Base-by-base conservation (phyloP, 1,139 yeast genomes). In the Meyerozyma carpophila region DNA sequence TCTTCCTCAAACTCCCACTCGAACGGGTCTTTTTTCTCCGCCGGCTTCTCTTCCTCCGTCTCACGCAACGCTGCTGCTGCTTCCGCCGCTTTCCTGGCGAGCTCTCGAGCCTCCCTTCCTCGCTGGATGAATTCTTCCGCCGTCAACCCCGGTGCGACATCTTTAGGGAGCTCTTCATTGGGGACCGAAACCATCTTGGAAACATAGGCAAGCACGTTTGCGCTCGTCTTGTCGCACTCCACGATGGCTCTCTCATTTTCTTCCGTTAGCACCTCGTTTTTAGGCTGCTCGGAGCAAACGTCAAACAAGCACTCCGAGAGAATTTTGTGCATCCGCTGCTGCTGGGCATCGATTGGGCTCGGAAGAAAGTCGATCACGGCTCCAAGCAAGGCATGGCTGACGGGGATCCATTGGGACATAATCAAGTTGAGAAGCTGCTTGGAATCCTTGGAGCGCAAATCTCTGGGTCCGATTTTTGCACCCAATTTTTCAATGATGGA, bases 371-470 rank as follows among this genome's bases (percentile, higher is more conserved):
- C 95, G 37, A 91, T 84, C 3, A 93, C 96, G 3, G 95, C 81
- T 9, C 94, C 76, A 32, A 93, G 66, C 18, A 93, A 78, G 0
- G 98, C 89, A 42, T 87, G 83, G 32, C 97, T 85, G 8, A 94
- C 78, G 0, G 99, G 98, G 24, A 94, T 70, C 98, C 98, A 94
- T 58, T 91, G 98, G 1, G 90, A 79, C 81, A 91, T 81, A 9
- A 94, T 79, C n/a, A 80, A 69, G 45, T 75, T 76, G 34, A 90
- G 63, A 38, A 89, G 63, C 41, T 70, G 70, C 52, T 81, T 82
- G 43, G 80, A 71, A 57, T 93, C 97, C 57, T 85, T 89, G 0
- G 96, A 81, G 45, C 87, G 74, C 46, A 90, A 60, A 50, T 91
- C 98, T 48, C 96, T 72, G 2, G 94, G 89, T 1, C 75, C 61